A percentile compares a stretch with the other conserved stretches of the same genome.
Conservation (phyloP, 2,329 filamentous ascomycete species). For the Hypoxylon sp. region DNA sequence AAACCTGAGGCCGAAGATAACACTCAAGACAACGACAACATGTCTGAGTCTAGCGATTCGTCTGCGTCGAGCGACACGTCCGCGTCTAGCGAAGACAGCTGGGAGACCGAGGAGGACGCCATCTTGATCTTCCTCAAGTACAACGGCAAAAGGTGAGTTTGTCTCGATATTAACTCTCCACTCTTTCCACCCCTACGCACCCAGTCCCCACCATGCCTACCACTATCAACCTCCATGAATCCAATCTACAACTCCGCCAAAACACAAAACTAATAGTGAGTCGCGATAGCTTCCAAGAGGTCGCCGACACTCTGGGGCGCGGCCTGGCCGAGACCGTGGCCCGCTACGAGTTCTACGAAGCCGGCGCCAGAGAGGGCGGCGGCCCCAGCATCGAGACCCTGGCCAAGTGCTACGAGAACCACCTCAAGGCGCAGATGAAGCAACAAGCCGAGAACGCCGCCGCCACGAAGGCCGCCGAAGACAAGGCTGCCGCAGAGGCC, state of each 20-base stretch:
- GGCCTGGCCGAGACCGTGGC: constrained; percentile 25
- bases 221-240: not conserved
- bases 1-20: too few species aligned
- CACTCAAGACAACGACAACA: too few species aligned
- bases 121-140: constrained; percentile 38
- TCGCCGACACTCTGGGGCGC: constrained; percentile 32
- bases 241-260: not conserved
- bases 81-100: constrained; percentile 23
- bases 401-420: not conserved
- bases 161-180: too few species aligned
- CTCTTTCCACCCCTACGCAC: too few species aligned
- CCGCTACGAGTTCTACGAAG: constrained; percentile 22
- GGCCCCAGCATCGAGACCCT: not conserved
- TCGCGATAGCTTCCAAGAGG: constrained; percentile 35
- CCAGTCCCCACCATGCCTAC: too few species aligned
- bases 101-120: constrained; percentile 42
- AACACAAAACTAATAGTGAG: constrained; percentile 8
- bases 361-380: not conserved
- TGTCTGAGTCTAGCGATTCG: too few species aligned
- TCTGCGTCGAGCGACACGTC: too few species aligned
- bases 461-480: too few species aligned
- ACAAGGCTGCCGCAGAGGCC: too few species aligned
- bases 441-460: too few species aligned
- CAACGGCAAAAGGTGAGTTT: constrained; percentile 36
- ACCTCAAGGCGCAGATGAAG: not conserved